phyloP scores from a whole-genome alignment of 768 basidiomycete species.

The Leccinum pellstonianum region DNA sequence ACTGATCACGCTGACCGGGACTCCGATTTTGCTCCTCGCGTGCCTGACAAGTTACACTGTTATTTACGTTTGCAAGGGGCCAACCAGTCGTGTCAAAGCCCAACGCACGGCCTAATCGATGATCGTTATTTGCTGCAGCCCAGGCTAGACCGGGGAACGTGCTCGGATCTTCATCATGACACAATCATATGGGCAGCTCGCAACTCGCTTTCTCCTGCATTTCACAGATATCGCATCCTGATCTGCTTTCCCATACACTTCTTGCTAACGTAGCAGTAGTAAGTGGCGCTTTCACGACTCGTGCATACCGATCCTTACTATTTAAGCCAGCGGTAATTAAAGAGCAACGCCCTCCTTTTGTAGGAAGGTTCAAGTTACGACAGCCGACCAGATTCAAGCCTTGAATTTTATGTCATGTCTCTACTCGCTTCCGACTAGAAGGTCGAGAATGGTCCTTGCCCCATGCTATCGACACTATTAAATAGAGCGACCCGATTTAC shows the following conservation, averaged over 20 bases:
- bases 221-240: no score
- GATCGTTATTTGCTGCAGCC: no score
- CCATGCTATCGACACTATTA: background rate
- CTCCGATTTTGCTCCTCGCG: background rate
- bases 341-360: background rate
- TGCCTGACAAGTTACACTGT: no score
- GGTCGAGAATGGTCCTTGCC: background rate
- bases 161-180: background rate
- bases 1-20: background rate
- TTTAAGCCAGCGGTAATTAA: background rate
- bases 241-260: background rate
- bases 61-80: no score
- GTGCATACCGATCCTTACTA: background rate
- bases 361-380: background rate
- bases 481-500: background rate
- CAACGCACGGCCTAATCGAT: no score
- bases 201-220: background rate
- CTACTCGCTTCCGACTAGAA: background rate
- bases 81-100: no score
- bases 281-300: no score
- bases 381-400: background rate
- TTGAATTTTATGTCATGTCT: background rate
- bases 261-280: no score
- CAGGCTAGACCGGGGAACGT: background rate
- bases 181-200: background rate